Evolutionary conservation across 495 filamentous ascomycete species (phyloP).

Genomic region (Aspergillus steynii): DNA sequence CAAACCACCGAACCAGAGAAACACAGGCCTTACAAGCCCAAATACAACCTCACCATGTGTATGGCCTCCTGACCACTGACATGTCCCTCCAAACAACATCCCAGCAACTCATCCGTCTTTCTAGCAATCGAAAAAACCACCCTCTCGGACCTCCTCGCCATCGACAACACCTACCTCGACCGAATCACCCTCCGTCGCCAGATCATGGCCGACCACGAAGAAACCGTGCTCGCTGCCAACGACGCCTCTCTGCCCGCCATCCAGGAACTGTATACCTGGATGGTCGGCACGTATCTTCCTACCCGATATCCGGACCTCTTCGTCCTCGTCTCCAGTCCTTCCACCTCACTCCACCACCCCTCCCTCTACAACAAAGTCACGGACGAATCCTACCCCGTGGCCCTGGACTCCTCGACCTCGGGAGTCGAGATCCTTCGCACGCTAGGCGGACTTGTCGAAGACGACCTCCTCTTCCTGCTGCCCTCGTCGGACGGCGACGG

Average conservation of each 20-base stretch:
- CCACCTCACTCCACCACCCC: conserved; percentile 39
- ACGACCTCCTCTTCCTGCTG: conserved; percentile 70
- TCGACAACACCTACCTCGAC: conserved; percentile 63
- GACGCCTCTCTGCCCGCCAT: conserved; percentile 46
- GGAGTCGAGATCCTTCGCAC: no score
- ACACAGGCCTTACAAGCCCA: conserved; percentile 63
- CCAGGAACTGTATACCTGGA: conserved; percentile 65
- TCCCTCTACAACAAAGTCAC: conserved; percentile 35
- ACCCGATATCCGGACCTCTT: conserved; percentile 64
- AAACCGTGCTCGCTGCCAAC: conserved; percentile 29
- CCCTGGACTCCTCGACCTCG: no score
- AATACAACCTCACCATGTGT: conserved; percentile 74
- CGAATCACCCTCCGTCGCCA: conserved; percentile 53
- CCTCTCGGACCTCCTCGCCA: conserved; percentile 57
- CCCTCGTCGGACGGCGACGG: conserved; percentile 29
- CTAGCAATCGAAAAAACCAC: conserved; percentile 31
- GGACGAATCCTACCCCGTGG: no score
- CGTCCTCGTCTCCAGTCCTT: conserved; percentile 15
- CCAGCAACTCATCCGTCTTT: neutral
- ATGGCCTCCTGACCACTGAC: conserved; percentile 8
- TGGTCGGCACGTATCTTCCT: conserved; percentile 62
- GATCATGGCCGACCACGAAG: conserved; percentile 46
- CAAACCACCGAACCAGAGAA: no score
- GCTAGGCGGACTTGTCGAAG: conserved; percentile 31
- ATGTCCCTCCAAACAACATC: neutral